phyloP scores from a whole-genome alignment of 805 yeast genomes.

The Cyberlindnera mississippiensis region DNA sequence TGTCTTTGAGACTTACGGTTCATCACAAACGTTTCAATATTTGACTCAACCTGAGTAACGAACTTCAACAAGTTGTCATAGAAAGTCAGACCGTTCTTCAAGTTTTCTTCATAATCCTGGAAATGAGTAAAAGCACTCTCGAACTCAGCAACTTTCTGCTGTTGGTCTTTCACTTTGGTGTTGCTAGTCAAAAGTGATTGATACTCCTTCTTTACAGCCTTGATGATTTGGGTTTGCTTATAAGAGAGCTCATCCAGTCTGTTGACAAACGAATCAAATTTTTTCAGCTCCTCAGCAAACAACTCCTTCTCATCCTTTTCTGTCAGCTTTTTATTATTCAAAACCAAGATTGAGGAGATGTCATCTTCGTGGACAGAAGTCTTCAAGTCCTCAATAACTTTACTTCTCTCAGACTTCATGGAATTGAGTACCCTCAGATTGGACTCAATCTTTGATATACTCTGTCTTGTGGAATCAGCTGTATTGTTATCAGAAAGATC shows the following conservation, averaged over 20 bases:
- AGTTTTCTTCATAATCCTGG: constrained; percentile 54
- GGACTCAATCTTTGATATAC: constrained; percentile 51
- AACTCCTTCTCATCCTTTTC: constrained; percentile 55
- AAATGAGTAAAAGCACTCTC: constrained; percentile 53
- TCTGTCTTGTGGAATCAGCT: constrained; percentile 28
- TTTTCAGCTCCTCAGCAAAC: constrained; percentile 69
- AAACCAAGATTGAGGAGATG: constrained; percentile 68
- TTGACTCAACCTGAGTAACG: constrained; percentile 21
- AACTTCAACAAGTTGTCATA: constrained; percentile 44
- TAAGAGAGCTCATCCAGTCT: constrained; percentile 66
- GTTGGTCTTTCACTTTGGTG: constrained; percentile 38
- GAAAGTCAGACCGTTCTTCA: constrained; percentile 57
- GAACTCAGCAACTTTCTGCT: constrained; percentile 38
- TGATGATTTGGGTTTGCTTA: constrained; percentile 53
- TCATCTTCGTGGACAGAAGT: constrained; percentile 75
- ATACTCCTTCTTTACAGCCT: constrained; percentile 42
- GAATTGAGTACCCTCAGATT: constrained; percentile 56
- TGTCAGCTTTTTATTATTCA: constrained; percentile 45
- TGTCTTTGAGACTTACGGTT: constrained; percentile 25
- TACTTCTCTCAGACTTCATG: constrained; percentile 58
- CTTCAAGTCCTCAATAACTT: constrained; percentile 62
- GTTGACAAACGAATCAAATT: constrained; percentile 65
- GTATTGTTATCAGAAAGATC: constrained; percentile 59
- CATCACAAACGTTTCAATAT: constrained; percentile 23
- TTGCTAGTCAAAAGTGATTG: constrained; percentile 43